phyloP scores from a whole-genome alignment of 2,329 filamentous ascomycete species.

The Fonsecaea pedrosoi region DNA sequence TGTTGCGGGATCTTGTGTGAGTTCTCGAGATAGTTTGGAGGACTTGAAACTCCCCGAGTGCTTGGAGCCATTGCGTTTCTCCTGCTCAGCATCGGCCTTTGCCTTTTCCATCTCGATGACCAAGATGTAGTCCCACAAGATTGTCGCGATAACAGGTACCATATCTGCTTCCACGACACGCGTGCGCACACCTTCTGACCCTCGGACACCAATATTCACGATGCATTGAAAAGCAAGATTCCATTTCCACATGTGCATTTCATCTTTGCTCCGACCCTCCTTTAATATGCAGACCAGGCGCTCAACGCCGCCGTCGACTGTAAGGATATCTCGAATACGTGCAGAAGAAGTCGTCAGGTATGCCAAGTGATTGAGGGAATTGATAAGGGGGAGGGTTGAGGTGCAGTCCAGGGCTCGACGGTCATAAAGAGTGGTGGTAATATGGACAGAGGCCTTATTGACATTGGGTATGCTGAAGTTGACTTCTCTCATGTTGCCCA shows the following conservation, averaged over 20 bases:
- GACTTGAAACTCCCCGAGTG: slow-evolving; percentile 43
- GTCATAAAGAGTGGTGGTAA: slow-evolving; percentile 97
- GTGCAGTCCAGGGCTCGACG: slow-evolving; percentile 97
- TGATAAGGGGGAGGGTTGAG: slow-evolving; percentile 95
- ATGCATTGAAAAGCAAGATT: slow-evolving; percentile 98
- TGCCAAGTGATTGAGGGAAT: slow-evolving; percentile 97
- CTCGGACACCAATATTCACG: slow-evolving; percentile 96
- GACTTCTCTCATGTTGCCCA: slow-evolving; percentile 88
- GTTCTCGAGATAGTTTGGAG: slow-evolving; percentile 41
- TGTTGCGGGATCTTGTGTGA: slow-evolving; percentile 42
- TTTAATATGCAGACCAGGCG: slow-evolving; percentile 96
- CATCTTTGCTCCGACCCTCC: slow-evolving; percentile 92
- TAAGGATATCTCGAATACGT: slow-evolving; percentile 95
- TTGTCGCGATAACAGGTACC: slow-evolving; percentile 97
- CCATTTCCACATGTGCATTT: slow-evolving; percentile 99
- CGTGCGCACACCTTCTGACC: slow-evolving; percentile 91
- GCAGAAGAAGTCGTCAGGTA: slow-evolving; percentile 98
- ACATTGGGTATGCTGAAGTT: slow-evolving; percentile 99
- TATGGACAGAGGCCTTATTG: slow-evolving; percentile 98
- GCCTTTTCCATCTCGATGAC: slow-evolving; percentile 91
- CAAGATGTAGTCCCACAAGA: slow-evolving; percentile 97
- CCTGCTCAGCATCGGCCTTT: slow-evolving; percentile 78
- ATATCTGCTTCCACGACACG: slow-evolving; percentile 98
- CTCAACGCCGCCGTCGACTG: slow-evolving; percentile 98
- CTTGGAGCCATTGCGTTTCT: slow-evolving; percentile 48